Conservation (phyloP, 2,329 filamentous ascomycete genomes). For the Neofusicoccum cordaticola region DNA sequence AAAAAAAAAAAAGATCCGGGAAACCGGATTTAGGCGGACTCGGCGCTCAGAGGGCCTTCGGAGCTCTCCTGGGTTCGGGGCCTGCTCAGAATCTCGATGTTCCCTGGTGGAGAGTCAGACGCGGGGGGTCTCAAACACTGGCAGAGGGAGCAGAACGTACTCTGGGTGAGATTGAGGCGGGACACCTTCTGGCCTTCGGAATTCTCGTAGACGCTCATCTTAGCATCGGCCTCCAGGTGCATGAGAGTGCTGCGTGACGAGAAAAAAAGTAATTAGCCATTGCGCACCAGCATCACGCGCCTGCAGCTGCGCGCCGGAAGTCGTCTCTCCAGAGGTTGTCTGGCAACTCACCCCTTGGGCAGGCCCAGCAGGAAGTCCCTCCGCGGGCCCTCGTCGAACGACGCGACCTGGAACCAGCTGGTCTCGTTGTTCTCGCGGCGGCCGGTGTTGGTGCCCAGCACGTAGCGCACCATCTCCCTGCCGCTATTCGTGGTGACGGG, state of each 20-base stretch:
- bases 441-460: slow-evolving; percentile 68
- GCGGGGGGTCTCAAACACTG: too few relatives aligned
- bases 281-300: not conserved
- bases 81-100: slow-evolving; percentile 48
- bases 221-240: slow-evolving; percentile 79
- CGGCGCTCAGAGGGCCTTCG: not conserved
- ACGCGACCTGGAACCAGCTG: slow-evolving; percentile 80
- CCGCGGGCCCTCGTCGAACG: slow-evolving; percentile 67
- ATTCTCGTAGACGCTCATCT: slow-evolving; percentile 65
- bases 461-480: slow-evolving; percentile 72
- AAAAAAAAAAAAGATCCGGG: not conserved
- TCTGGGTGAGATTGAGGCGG: slow-evolving; percentile 70
- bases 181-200: slow-evolving; percentile 66
- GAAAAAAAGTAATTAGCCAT: not conserved
- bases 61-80: slow-evolving; percentile 19
- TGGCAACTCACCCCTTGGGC: slow-evolving; percentile 72
- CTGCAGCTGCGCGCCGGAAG: not conserved
- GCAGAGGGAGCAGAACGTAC: slow-evolving; percentile 55
- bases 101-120: slow-evolving; percentile 34
- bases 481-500: slow-evolving; percentile 66
- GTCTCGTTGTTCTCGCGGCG: slow-evolving; percentile 68
- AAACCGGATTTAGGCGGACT: not conserved
- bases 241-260: slow-evolving; percentile 63
- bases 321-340: not conserved
- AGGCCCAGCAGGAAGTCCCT: slow-evolving; percentile 71